Conservation (phyloP, 305 asterid genomes). For the Fraxinus platypoda region DNA sequence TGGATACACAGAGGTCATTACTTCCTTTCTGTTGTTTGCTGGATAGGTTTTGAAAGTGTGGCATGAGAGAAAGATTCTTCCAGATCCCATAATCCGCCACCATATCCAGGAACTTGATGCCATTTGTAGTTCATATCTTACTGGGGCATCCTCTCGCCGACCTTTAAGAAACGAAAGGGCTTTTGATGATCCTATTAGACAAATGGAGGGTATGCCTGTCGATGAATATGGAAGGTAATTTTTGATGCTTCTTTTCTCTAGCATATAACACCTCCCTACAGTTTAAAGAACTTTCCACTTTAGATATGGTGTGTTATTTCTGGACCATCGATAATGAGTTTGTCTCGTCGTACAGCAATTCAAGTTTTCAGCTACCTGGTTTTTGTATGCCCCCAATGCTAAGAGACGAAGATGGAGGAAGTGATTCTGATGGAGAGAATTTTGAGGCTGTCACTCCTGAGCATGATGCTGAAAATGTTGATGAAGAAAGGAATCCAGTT, state of each 20-base stretch:
- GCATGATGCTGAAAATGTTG: constrained; percentile 49
- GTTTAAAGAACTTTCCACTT: constrained; percentile 2
- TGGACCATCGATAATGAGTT: constrained; percentile 17
- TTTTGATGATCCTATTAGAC: constrained; percentile 86
- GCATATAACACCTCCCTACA: constrained; percentile 1
- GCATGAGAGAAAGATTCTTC: constrained; percentile 85
- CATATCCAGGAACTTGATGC: constrained; percentile 85
- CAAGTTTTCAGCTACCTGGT: constrained; percentile 88
- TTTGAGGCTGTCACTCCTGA: constrained; percentile 96
- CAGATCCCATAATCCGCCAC: constrained; percentile 74
- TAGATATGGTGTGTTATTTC: neutral
- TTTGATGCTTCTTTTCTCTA: constrained; percentile 8
- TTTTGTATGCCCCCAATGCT: constrained; percentile 87
- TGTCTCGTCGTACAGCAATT: constrained; percentile 59
- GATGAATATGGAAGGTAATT: constrained; percentile 92
- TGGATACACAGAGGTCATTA: constrained; percentile 3
- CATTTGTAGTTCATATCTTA: constrained; percentile 62
- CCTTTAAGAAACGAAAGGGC: constrained; percentile 72
- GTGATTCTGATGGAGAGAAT: constrained; percentile 89
- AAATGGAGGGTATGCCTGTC: constrained; percentile 92
- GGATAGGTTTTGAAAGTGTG: constrained; percentile 88
- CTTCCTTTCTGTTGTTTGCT: constrained; percentile 25
- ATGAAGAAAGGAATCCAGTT: constrained; percentile 38
- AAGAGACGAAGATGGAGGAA: constrained; percentile 60
- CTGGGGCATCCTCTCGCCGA: constrained; percentile 53